phyloP scores from a whole-genome alignment of 2,329 filamentous ascomycete species.

The Ophiocordyceps camponoti-leonardi region DNA sequence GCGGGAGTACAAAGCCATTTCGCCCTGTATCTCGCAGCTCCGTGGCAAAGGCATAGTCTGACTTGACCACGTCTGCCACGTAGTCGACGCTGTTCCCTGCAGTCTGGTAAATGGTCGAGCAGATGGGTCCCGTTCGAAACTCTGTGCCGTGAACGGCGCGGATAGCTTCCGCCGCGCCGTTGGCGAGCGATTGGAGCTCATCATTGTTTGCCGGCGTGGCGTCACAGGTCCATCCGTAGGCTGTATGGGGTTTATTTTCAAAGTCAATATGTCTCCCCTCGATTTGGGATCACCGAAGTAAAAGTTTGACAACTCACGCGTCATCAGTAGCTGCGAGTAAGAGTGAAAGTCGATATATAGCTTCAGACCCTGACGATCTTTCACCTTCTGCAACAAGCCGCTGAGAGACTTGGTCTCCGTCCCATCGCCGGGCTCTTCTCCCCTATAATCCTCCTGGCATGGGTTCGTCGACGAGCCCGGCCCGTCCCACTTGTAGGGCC shows the following conservation, averaged over 20 bases:
- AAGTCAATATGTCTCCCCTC: too few relatives aligned
- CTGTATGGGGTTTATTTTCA: too few relatives aligned
- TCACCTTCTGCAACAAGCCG: constrained; percentile 14
- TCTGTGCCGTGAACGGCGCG: constrained; percentile 18
- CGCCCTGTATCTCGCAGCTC: constrained; percentile 20
- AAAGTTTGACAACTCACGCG: constrained; percentile 32
- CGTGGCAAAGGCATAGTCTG: constrained; percentile 22
- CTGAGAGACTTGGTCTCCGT: constrained; percentile 34
- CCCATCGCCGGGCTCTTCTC: constrained; percentile 23
- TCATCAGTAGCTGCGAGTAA: constrained; percentile 43
- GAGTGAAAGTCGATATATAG: constrained; percentile 50
- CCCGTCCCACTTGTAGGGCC: constrained; percentile 35
- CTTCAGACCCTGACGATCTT: constrained; percentile 29
- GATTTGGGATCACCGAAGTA: too few relatives aligned
- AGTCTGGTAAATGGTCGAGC: constrained; percentile 43
- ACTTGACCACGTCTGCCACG: constrained; percentile 21
- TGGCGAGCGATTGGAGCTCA: constrained; percentile 30
- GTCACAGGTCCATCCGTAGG: constrained; percentile 43
- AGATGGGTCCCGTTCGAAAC: constrained; percentile 33
- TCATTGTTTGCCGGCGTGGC: constrained; percentile 25
- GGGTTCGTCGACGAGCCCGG: constrained; percentile 31
- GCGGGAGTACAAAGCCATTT: constrained; percentile 25
- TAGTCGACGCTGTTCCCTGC: constrained; percentile 28
- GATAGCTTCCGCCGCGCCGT: constrained; percentile 32
- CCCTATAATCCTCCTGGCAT: constrained; percentile 31